These are phyloP conservation scores for Fagus sylvatica DNA, from an alignment of 306 rosid genomes.

Conservation along the genomic window DNA sequence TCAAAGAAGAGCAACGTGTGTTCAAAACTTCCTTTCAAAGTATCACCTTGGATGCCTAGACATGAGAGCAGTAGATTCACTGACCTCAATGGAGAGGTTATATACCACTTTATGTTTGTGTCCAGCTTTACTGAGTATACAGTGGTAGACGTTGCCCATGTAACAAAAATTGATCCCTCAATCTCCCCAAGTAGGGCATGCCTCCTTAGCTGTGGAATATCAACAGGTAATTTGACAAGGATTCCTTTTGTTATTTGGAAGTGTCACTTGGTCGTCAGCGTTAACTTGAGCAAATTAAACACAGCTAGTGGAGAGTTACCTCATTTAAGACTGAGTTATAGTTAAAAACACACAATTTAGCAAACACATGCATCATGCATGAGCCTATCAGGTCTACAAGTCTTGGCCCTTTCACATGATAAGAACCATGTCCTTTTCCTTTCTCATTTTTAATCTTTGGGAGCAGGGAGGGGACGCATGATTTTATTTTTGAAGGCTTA, in stretches of 20 bases:
- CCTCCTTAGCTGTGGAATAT: constrained; percentile 82
- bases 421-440: neutral
- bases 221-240: constrained; percentile 53
- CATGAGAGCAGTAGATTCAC: constrained; percentile 64
- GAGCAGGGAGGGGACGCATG: neutral
- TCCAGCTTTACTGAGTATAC: constrained; percentile 84
- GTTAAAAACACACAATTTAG: too few species aligned
- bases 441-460: neutral
- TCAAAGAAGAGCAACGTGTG: constrained; percentile 76
- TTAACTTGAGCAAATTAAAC: neutral
- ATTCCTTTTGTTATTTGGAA: neutral
- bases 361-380: too few species aligned
- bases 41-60: constrained; percentile 65
- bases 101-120: constrained; percentile 66
- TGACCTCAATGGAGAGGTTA: constrained; percentile 51
- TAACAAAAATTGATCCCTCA: constrained; percentile 50
- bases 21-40: constrained; percentile 52
- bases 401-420: neutral
- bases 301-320: too few species aligned
- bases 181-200: constrained; percentile 70
- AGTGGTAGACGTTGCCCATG: constrained; percentile 63
- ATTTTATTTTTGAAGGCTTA: too few species aligned
- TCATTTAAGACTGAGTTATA: too few species aligned
- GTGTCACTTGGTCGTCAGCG: neutral
- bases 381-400: neutral